Conservation (phyloP, 1,284 basidiomycete genomes). For the Pseudozyma hubeiensis region DNA sequence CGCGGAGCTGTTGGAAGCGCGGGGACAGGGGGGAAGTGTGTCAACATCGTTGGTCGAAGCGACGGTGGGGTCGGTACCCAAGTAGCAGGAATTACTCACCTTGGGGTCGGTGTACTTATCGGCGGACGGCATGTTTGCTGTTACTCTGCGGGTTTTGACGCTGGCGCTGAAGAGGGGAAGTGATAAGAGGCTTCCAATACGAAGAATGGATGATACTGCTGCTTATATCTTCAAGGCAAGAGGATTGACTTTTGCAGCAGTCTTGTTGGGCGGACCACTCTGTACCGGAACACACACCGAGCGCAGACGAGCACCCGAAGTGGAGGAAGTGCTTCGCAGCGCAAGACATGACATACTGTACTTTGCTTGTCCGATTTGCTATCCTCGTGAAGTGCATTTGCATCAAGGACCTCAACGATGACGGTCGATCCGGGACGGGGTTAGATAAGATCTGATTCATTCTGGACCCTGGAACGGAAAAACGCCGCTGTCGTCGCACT, state of each 20-base stretch:
- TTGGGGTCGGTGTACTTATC: constrained; percentile 52
- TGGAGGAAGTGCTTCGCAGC: not conserved
- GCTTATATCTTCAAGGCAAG: no score
- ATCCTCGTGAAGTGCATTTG: no score
- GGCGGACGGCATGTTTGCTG: constrained; percentile 36
- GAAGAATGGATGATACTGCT: not conserved
- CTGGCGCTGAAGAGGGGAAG: not conserved
- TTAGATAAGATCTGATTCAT: constrained; percentile 47
- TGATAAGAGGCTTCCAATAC: not conserved
- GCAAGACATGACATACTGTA: not conserved
- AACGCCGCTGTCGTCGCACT: not conserved
- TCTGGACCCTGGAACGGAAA: constrained; percentile 1
- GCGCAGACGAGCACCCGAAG: not conserved
- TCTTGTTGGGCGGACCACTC: not conserved
- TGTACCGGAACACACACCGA: not conserved
- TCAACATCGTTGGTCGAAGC: not conserved
- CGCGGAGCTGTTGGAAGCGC: constrained; percentile 15
- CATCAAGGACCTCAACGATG: no score
- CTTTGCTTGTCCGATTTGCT: not conserved
- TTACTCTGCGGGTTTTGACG: not conserved
- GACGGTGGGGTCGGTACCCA: no score
- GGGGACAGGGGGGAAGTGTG: not conserved
- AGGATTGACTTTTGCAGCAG: not conserved
- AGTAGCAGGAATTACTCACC: constrained; percentile 9
- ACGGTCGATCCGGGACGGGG: constrained; percentile 1